These are phyloP conservation scores for Dichotomopilus funicola DNA, from an alignment of 2,329 filamentous ascomycete genomes.

Conservation along the genomic window DNA sequence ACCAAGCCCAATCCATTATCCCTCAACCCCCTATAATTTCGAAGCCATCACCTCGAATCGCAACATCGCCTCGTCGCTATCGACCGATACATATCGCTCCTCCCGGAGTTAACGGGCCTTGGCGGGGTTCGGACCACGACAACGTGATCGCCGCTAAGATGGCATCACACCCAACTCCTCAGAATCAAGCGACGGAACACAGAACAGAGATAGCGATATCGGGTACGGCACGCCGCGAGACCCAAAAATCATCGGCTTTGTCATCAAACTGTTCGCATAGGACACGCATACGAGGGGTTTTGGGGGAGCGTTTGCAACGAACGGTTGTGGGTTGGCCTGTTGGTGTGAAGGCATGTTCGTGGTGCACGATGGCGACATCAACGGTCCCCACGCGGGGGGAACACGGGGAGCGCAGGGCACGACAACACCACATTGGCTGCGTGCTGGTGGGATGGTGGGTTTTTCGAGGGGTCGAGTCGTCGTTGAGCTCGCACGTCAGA, in stretches of 20 bases:
- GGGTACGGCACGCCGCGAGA: background rate
- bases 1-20: too few species aligned
- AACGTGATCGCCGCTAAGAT: conserved; percentile 1
- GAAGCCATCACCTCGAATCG: too few species aligned
- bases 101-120: conserved; percentile 1
- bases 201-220: background rate
- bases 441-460: background rate
- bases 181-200: too few species aligned
- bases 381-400: background rate
- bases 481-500: conserved; percentile 16
- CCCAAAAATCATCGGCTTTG: background rate
- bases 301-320: too few species aligned
- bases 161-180: background rate
- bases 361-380: background rate
- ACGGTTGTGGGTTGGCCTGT: too few species aligned
- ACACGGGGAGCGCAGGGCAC: background rate
- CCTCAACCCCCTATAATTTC: too few species aligned
- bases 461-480: background rate
- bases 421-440: background rate
- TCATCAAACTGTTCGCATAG: too few species aligned
- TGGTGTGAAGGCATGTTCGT: background rate
- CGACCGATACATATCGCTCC: too few species aligned
- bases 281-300: too few species aligned
- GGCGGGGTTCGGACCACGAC: background rate
- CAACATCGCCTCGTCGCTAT: too few species aligned